Percentiles rank a stretch among this genome's conserved stretches.
These are phyloP conservation scores for Heracleum sosnowskyi DNA, from an alignment of 129 eudicot genomes.

Conservation along the genomic window DNA sequence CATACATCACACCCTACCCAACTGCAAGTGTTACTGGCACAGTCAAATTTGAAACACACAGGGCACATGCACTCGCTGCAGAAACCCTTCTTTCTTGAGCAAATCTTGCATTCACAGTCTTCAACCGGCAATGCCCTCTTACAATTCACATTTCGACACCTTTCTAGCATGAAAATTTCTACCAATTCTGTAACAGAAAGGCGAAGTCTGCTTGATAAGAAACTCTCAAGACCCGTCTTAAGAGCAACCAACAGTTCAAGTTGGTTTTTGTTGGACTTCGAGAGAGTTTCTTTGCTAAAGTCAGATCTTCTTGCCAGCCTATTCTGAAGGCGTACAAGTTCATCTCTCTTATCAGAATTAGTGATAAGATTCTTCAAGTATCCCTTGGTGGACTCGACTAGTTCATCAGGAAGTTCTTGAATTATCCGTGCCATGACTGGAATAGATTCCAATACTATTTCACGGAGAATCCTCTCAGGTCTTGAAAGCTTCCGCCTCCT, in stretches of 20 bases:
- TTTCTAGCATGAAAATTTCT: constrained; percentile 59
- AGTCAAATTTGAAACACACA: constrained; percentile 72
- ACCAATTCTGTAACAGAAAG: constrained; percentile 45
- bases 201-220: constrained; percentile 32
- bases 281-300: constrained; percentile 57
- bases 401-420: constrained; percentile 71
- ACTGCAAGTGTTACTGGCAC: constrained; percentile 83
- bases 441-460: constrained; percentile 68
- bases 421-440: constrained; percentile 61
- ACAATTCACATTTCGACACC: constrained; percentile 75
- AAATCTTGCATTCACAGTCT: constrained; percentile 91
- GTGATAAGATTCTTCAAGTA: constrained; percentile 52
- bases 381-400: constrained; percentile 59
- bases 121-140: constrained; percentile 66
- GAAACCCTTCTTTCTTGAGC: constrained; percentile 76
- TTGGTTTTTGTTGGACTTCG: constrained; percentile 59
- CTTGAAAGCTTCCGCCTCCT: constrained; percentile 38
- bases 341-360: constrained; percentile 52
- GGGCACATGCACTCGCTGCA: constrained; percentile 96
- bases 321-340: constrained; percentile 52
- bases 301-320: constrained; percentile 66
- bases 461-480: constrained; percentile 72
- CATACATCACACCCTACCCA: constrained; percentile 98
- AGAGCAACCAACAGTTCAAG: constrained; percentile 60
- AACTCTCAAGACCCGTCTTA: constrained; percentile 56